These are phyloP conservation scores for Decorospora gaudefroyi DNA, from an alignment of 2,329 filamentous ascomycete genomes.

Conservation along the genomic window DNA sequence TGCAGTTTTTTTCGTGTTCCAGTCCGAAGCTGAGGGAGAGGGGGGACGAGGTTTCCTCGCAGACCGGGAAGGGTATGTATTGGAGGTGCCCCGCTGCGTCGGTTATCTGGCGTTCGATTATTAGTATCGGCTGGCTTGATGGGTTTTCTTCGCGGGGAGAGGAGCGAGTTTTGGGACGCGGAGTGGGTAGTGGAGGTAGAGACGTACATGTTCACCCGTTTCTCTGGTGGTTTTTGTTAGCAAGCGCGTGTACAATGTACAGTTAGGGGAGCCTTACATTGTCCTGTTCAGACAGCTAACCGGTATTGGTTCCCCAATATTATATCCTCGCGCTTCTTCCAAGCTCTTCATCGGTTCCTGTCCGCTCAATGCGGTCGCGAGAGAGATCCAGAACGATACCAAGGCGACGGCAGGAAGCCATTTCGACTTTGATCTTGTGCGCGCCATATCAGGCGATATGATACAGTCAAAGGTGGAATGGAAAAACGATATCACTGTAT, in stretches of 20 bases:
- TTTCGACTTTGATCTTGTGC: neutral
- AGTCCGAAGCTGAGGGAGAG: conserved; percentile 86
- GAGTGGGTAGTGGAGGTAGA: neutral
- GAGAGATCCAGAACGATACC: conserved; percentile 36
- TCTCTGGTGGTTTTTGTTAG: conserved; percentile 61
- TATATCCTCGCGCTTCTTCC: conserved; percentile 51
- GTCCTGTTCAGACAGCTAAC: conserved; percentile 58
- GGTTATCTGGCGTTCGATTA: conserved; percentile 59
- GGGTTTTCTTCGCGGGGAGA: neutral
- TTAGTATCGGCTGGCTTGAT: neutral
- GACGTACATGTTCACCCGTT: conserved; percentile 74
- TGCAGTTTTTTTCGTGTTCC: conserved; percentile 81
- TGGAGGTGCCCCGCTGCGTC: conserved; percentile 79
- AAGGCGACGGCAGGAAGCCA: conserved; percentile 36
- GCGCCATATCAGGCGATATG: neutral
- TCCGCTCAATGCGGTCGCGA: conserved; percentile 48
- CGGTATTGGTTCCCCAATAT: conserved; percentile 55
- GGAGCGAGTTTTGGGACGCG: neutral
- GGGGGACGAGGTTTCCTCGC: conserved; percentile 82
- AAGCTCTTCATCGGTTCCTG: conserved; percentile 49
- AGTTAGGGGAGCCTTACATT: conserved; percentile 48
- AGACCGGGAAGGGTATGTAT: conserved; percentile 88
- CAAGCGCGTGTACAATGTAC: neutral
- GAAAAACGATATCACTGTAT: neutral
- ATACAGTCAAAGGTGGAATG: neutral